Percentiles rank a stretch among this genome's conserved stretches.
phyloP scores from a whole-genome alignment of 768 basidiomycete genomes.

The Nidularia pulvinata region DNA sequence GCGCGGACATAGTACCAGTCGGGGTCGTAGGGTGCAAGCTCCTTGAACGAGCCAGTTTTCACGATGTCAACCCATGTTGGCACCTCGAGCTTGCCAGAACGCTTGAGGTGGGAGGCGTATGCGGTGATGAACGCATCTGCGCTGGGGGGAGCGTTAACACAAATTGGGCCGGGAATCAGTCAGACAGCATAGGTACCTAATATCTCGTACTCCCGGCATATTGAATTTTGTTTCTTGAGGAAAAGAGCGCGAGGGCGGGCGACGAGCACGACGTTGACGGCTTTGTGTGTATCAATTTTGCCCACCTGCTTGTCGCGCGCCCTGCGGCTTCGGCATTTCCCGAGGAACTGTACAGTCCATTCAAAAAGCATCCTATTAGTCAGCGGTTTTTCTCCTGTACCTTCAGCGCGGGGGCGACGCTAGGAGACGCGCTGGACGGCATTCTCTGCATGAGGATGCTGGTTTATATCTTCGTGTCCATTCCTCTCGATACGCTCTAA shows the following conservation, averaged over 20 bases:
- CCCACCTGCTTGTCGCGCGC: slow-evolving; percentile 10
- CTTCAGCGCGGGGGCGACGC: no score
- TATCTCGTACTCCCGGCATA: slow-evolving; percentile 86
- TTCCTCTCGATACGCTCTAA: no score
- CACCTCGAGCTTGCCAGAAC: slow-evolving; percentile 98
- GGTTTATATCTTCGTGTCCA: no score
- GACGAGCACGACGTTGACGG: slow-evolving; percentile 43
- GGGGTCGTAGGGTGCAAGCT: slow-evolving; percentile 98
- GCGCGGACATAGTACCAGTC: slow-evolving; percentile 99
- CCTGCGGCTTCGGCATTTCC: slow-evolving; percentile 35
- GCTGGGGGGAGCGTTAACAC: slow-evolving; percentile 40
- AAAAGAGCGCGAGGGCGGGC: slow-evolving; percentile 41
- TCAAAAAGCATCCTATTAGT: slow-evolving; percentile 15
- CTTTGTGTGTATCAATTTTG: slow-evolving; percentile 43
- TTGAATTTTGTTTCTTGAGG: slow-evolving; percentile 48
- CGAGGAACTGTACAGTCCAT: slow-evolving; percentile 41
- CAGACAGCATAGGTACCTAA: slow-evolving; percentile 49
- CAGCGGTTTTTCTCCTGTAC: slow-evolving; percentile 6
- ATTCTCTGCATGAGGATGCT: no score
- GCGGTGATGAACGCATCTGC: slow-evolving; percentile 93
- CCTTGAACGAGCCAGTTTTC: slow-evolving; percentile 97
- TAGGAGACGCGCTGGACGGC: no score
- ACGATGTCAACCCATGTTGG: slow-evolving; percentile 98
- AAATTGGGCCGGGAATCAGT: background rate
- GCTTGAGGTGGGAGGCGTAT: slow-evolving; percentile 95